Conservation (phyloP, 495 filamentous ascomycete species). For the Penicillium taxi region DNA sequence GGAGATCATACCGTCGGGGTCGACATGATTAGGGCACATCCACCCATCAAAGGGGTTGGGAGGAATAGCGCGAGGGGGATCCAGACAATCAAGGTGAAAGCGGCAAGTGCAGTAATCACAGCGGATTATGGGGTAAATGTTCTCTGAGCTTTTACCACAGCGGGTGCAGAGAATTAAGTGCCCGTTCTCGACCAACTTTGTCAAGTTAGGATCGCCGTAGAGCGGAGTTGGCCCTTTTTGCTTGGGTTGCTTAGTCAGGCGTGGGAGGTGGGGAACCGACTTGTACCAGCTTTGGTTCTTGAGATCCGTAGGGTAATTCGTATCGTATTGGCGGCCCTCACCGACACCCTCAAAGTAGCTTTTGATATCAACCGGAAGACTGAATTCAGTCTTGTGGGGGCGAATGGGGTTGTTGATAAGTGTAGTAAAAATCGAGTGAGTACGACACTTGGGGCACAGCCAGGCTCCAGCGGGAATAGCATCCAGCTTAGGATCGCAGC, state of each 20-base stretch:
- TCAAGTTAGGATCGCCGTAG: slow-evolving; percentile 31
- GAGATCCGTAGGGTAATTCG: slow-evolving; percentile 1
- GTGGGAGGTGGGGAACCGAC: slow-evolving; percentile 20
- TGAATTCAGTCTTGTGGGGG: slow-evolving; percentile 64
- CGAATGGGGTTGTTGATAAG: slow-evolving; percentile 53
- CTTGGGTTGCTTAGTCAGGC: slow-evolving; percentile 23
- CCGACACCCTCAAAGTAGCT: slow-evolving; percentile 39
- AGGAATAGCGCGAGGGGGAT: slow-evolving; percentile 72
- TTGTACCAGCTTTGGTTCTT: slow-evolving; percentile 16
- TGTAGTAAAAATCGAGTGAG: slow-evolving; percentile 47
- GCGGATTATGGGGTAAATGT: slow-evolving; percentile 57
- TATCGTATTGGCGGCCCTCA: slow-evolving; percentile 6
- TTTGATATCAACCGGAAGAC: slow-evolving; percentile 57
- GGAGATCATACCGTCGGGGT: slow-evolving; percentile 44
- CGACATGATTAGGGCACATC: slow-evolving; percentile 83
- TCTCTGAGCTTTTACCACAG: slow-evolving; percentile 54
- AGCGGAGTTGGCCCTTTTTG: slow-evolving; percentile 2
- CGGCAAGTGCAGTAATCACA: slow-evolving; percentile 73
- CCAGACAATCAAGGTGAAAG: slow-evolving; percentile 89
- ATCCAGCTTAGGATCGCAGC: slow-evolving; percentile 70
- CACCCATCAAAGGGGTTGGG: slow-evolving; percentile 61
- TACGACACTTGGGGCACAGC: slow-evolving; percentile 71
- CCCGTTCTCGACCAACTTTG: slow-evolving; percentile 57
- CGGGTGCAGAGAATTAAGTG: slow-evolving; percentile 60
- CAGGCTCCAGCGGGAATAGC: slow-evolving; percentile 62